Evolutionary conservation across 345 rosid species (phyloP).

Genomic region (Citrus mangshanensis): DNA sequence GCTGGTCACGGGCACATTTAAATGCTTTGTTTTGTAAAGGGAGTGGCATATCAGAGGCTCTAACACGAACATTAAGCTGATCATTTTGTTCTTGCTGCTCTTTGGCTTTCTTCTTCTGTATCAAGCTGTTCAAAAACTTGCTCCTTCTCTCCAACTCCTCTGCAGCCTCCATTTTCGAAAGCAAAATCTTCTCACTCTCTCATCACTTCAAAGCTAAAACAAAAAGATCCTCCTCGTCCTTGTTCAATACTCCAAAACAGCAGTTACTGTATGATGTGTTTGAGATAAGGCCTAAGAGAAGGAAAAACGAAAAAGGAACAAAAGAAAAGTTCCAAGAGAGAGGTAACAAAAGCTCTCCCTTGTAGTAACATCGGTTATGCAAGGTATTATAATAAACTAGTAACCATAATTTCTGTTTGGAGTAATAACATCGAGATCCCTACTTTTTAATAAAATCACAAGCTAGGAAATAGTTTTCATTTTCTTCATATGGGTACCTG

Average conservation of each 20-base stretch:
- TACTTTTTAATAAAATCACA: too few species aligned
- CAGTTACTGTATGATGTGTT: conserved; percentile 22
- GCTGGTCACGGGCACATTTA: conserved; percentile 67
- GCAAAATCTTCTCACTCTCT: conserved; percentile 10
- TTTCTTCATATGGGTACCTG: not conserved
- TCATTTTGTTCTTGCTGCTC: conserved; percentile 59
- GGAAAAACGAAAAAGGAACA: not conserved
- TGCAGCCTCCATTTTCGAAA: conserved; percentile 63
- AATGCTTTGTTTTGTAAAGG: conserved; percentile 70
- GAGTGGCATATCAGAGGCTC: conserved; percentile 87
- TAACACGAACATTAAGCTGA: conserved; percentile 57
- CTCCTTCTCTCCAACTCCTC: conserved; percentile 94
- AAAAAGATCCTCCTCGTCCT: not conserved
- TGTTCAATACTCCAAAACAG: conserved; percentile 6
- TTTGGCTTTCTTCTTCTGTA: conserved; percentile 82
- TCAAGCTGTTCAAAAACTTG: conserved; percentile 79
- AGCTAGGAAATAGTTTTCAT: too few species aligned
- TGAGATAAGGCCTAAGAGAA: conserved; percentile 24
- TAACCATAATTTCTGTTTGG: not conserved
- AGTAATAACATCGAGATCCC: not conserved
- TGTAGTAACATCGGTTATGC: not conserved
- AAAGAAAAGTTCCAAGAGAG: not conserved
- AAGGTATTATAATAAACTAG: not conserved
- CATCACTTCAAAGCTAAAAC: conserved; percentile 23
- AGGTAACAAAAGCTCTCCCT: not conserved